Base-by-base conservation (phyloP, 495 filamentous ascomycete species). In the Trichoderma asperelloides region DNA sequence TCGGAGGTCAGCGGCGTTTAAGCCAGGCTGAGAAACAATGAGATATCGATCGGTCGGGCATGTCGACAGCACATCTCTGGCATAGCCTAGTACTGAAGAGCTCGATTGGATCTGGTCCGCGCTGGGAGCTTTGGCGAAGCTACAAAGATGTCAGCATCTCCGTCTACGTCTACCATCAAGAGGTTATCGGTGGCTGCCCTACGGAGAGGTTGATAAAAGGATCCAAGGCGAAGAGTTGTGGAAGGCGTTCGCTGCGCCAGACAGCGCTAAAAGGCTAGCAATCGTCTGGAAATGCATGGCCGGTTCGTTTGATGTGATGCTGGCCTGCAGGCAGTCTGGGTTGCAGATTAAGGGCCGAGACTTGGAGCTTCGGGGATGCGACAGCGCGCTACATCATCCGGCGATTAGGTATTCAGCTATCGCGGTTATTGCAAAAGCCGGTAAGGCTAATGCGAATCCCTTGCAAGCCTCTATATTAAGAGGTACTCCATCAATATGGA, bases 151-250 rank as follows among this genome's bases (percentile, higher is more conserved):
- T 60, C 55, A 60, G 55, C 23, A 4, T 47, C 69, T 74, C 69
- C 73, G 68, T 25, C 62, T 33, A 25, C 73, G 68, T 25, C 62
- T 33, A 25, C 9, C 69, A 62, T 55, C 57, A 7, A 21, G 60
- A 66, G n/a, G 33, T 25, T 47, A 65, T 67, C 51, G 65, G 62
- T 70, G 66, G 68, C 18, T 9, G 62, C 78, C 89, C 49, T 85
- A 96, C 92, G 87, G 80, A 64, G 89, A 86, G 43, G 85, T 89
- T 28, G 93, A 96, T 72, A 92, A 87, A 30, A 96, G 78, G 77
- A 96, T 83, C 74, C 96, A 95, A 18, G 93, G 93, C 55, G 91
- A 93, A 0, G 92, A 90, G 71, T 96, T 89, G 62, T 83, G 85
- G 77, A 96, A 94, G 18, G 92, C 92, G 45, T 85, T 81, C 64